Evolutionary conservation across 1,139 yeast species (phyloP).

Genomic region (Spencermartinsiella ligniputridi): DNA sequence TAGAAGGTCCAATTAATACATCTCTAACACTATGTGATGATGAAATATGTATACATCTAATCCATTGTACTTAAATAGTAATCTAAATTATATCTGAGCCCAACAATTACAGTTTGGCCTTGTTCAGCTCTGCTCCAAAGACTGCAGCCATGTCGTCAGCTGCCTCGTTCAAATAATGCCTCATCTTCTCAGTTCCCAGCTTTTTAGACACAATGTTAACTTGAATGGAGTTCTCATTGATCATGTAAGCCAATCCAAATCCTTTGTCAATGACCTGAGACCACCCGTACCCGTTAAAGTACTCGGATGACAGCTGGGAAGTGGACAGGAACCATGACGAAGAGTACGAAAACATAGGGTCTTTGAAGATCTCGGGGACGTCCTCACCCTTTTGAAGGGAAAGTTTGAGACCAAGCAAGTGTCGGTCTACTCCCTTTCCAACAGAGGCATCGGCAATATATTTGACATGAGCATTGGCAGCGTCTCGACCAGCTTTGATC

Average conservation of each 20-base stretch:
- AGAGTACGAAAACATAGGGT: conserved; percentile 73
- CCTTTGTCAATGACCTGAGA: conserved; percentile 94
- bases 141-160: conserved; percentile 78
- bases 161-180: conserved; percentile 66
- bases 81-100: not conserved
- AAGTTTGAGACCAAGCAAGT: conserved; percentile 82
- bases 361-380: conserved; percentile 68
- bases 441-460: conserved; percentile 76
- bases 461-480: conserved; percentile 68
- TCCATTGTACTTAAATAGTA: not conserved
- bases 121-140: conserved; percentile 38
- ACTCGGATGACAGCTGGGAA: conserved; percentile 85
- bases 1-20: no score
- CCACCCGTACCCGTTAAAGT: conserved; percentile 94
- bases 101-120: conserved; percentile 34
- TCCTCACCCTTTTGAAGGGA: conserved; percentile 57
- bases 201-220: conserved; percentile 80
- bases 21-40: not conserved
- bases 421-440: conserved; percentile 93
- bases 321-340: conserved; percentile 83
- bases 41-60: not conserved
- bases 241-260: conserved; percentile 89
- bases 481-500: conserved; percentile 64
- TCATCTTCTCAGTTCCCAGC: conserved; percentile 62
- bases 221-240: conserved; percentile 80